Percentiles rank a stretch among this genome's conserved stretches.
phyloP scores from a whole-genome alignment of 495 filamentous ascomycete species.

The Melanomma pulvis-pyrius region DNA sequence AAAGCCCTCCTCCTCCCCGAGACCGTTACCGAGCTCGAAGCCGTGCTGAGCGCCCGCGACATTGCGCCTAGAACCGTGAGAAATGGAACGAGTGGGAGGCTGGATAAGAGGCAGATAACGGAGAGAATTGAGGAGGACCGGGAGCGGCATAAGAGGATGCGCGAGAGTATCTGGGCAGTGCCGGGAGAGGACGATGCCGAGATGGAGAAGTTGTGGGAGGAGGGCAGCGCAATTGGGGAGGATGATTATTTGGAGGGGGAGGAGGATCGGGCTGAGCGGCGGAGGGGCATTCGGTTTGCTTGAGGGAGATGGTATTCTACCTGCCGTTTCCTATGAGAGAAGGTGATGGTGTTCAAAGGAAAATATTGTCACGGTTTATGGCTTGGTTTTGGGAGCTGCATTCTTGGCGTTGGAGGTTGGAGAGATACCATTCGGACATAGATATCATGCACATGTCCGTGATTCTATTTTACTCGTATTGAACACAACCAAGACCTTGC shows the following conservation, averaged over 20 bases:
- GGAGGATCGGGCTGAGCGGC: constrained; percentile 73
- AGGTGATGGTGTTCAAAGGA: too few relatives aligned
- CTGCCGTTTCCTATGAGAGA: too few relatives aligned
- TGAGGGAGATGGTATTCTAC: too few relatives aligned
- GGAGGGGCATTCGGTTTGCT: constrained; percentile 38
- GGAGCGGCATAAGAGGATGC: constrained; percentile 85
- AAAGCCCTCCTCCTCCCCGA: constrained; percentile 69
- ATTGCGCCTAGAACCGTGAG: constrained; percentile 28
- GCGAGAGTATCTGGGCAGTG: constrained; percentile 90
- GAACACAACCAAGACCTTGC: constrained; percentile 22
- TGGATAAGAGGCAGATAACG: constrained; percentile 87
- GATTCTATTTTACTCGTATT: constrained; percentile 12
- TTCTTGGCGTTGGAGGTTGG: constrained; percentile 6
- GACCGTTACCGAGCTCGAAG: constrained; percentile 76
- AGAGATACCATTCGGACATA: constrained; percentile 6
- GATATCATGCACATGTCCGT: background rate
- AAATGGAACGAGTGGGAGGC: constrained; percentile 43
- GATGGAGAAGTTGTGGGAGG: constrained; percentile 75
- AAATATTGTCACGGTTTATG: background rate
- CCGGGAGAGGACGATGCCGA: constrained; percentile 60
- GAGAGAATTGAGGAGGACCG: constrained; percentile 96
- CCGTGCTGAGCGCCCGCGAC: constrained; percentile 75
- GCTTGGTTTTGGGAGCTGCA: background rate
- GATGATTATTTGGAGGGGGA: constrained; percentile 74
- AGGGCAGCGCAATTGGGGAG: constrained; percentile 76